These are phyloP conservation scores for Coccomyxa sp. DNA, from an alignment of 139 green algal genomes.

Conservation along the genomic window DNA sequence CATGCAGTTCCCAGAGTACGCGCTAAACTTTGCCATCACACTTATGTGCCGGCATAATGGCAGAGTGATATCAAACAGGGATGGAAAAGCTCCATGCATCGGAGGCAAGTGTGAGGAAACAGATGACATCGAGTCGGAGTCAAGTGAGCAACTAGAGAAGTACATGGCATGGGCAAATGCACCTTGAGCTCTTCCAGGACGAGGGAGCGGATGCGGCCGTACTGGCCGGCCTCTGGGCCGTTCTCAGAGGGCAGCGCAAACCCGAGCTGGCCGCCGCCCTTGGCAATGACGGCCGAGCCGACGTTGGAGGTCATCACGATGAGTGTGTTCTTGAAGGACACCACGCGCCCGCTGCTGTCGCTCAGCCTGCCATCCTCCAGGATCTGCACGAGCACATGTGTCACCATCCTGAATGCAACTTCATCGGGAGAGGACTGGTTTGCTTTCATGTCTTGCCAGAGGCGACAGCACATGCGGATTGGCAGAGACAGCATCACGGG, in stretches of 20 bases:
- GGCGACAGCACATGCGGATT: no score
- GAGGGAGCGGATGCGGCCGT: conserved; percentile 53
- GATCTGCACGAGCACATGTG: conserved; percentile 53
- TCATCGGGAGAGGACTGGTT: no score
- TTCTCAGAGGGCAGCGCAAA: conserved; percentile 48
- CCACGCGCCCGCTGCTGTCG: conserved; percentile 69
- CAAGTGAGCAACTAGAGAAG: not conserved
- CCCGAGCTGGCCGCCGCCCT: conserved; percentile 56
- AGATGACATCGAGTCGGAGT: no score
- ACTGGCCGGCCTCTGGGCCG: conserved; percentile 28
- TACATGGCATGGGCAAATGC: not conserved
- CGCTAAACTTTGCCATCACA: conserved; percentile 4
- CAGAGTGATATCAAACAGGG: no score
- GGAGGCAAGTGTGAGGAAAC: no score
- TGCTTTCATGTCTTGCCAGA: no score
- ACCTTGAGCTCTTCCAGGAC: conserved; percentile 80
- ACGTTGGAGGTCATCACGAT: conserved; percentile 82
- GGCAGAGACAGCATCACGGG: no score
- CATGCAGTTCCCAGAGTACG: not conserved
- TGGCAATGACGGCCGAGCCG: conserved; percentile 55
- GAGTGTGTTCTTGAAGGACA: conserved; percentile 77
- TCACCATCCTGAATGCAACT: not conserved
- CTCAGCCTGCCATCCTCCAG: conserved; percentile 94
- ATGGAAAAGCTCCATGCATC: no score
- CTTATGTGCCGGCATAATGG: no score